These are phyloP conservation scores for Henningerozyma blattae DNA, from an alignment of 805 yeast genomes.

Conservation along the genomic window DNA sequence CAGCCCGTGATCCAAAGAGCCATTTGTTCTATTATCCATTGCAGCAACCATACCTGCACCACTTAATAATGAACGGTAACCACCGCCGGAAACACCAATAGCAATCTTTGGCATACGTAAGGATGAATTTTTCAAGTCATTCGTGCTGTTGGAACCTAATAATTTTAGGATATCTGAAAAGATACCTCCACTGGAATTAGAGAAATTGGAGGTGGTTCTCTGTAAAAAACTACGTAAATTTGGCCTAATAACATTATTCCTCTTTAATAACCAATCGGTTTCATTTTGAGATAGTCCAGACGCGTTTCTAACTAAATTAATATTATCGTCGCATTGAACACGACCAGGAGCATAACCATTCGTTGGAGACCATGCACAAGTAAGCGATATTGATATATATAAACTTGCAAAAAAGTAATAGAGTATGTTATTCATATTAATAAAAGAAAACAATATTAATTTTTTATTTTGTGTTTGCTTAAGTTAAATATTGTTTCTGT, in stretches of 20 bases:
- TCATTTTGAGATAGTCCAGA: conserved; percentile 35
- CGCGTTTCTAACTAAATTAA: conserved; percentile 37
- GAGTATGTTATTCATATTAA: no score
- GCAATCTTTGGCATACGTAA: conserved; percentile 29
- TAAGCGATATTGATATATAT: no score
- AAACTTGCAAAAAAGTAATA: no score
- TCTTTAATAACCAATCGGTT: conserved; percentile 36
- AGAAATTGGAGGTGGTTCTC: conserved; percentile 10
- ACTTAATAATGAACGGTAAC: conserved; percentile 71
- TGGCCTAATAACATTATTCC: conserved; percentile 35
- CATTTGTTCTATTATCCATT: conserved; percentile 56
- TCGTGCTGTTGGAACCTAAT: conserved; percentile 10
- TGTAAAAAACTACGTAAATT: conserved; percentile 14
- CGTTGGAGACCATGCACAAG: conserved; percentile 41
- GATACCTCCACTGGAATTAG: conserved; percentile 17
- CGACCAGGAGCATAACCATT: conserved; percentile 51
- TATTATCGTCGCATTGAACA: conserved; percentile 39
- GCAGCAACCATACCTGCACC: conserved; percentile 86
- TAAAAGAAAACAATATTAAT: no score
- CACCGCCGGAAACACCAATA: conserved; percentile 68
- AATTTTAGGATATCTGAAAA: conserved; percentile 6
- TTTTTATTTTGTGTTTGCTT: no score
- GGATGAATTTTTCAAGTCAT: conserved; percentile 4
- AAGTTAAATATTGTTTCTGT: no score
- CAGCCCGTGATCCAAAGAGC: conserved; percentile 41